Conservation (phyloP, 2,329 filamentous ascomycete genomes). For the Plectosphaerella sp. region DNA sequence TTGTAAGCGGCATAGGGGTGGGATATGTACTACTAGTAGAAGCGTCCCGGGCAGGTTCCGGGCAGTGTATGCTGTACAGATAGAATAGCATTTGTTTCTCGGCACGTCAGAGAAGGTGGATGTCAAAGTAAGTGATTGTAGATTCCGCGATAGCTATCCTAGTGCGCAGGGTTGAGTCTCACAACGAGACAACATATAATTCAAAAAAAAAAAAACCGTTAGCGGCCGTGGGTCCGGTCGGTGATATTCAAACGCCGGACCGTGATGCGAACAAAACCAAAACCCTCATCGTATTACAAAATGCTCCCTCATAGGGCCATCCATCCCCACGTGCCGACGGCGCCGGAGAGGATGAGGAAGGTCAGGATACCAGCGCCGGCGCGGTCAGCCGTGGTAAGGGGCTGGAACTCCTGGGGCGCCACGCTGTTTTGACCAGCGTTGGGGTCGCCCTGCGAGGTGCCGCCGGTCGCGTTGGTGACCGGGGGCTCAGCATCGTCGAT, state of each 20-base stretch:
- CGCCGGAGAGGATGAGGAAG: constrained; percentile 33
- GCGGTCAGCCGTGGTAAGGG: constrained; percentile 38
- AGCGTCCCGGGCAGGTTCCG: neutral
- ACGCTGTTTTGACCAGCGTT: constrained; percentile 29
- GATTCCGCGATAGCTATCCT: too few relatives aligned
- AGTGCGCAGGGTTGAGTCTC: too few relatives aligned
- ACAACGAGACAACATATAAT: too few relatives aligned
- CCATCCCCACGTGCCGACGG: constrained; percentile 43
- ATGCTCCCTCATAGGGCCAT: constrained; percentile 29
- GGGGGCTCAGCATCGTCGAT: constrained; percentile 35
- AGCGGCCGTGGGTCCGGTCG: too few relatives aligned
- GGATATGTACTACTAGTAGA: neutral
- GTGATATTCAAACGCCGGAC: too few relatives aligned
- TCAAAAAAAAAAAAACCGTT: too few relatives aligned
- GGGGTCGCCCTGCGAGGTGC: constrained; percentile 39
- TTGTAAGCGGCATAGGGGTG: constrained; percentile 49
- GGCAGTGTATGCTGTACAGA: too few relatives aligned
- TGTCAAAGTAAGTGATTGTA: too few relatives aligned
- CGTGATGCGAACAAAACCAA: too few relatives aligned
- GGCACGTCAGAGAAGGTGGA: too few relatives aligned
- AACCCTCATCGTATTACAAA: neutral
- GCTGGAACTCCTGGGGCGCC: constrained; percentile 22
- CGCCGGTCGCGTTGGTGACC: constrained; percentile 43
- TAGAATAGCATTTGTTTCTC: neutral
- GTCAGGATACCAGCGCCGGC: constrained; percentile 47